Percentiles rank a stretch among this genome's conserved stretches.
These are phyloP conservation scores for Thinopyrum elongatum DNA, from an alignment of 176 grass and related monocot genomes.

Conservation along the genomic window DNA sequence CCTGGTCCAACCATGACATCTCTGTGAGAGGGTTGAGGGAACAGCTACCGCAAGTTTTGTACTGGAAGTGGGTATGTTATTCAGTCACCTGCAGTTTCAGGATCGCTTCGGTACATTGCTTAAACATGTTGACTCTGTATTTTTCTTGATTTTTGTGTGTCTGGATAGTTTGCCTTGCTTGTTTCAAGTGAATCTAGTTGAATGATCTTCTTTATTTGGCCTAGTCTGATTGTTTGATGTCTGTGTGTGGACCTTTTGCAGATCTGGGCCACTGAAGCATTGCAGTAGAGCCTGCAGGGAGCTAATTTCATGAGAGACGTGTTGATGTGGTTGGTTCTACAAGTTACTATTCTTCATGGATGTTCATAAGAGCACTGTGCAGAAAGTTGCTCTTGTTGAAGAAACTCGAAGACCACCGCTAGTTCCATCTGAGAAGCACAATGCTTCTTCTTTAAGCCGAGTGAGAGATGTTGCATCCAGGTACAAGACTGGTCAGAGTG, in stretches of 20 bases:
- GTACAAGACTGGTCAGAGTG: slow-evolving; percentile 57
- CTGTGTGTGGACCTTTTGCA: slow-evolving; percentile 5
- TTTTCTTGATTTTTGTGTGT: background rate
- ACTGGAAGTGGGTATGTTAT: background rate
- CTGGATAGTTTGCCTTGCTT: background rate
- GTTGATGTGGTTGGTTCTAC: slow-evolving; percentile 60
- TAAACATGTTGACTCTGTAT: slow-evolving; percentile 7
- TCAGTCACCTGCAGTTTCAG: slow-evolving; percentile 19
- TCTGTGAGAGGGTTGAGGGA: slow-evolving; percentile 32
- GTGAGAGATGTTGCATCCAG: slow-evolving; percentile 64
- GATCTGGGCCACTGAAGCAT: slow-evolving; percentile 14
- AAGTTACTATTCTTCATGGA: slow-evolving; percentile 51
- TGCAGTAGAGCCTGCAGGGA: background rate
- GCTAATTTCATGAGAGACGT: slow-evolving; percentile 24
- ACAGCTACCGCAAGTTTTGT: background rate
- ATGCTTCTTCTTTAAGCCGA: slow-evolving; percentile 38
- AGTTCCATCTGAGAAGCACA: slow-evolving; percentile 85
- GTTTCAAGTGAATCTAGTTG: slow-evolving; percentile 24
- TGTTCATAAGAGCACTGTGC: slow-evolving; percentile 14
- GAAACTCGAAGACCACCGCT: slow-evolving; percentile 63
- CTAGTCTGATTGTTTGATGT: slow-evolving; percentile 11
- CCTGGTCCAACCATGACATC: slow-evolving; percentile 23
- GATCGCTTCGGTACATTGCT: background rate
- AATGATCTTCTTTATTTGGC: background rate
- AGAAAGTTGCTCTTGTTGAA: slow-evolving; percentile 39